Percentiles rank a stretch among this genome's conserved stretches.
Evolutionary conservation across 495 filamentous ascomycete species (phyloP).

Genomic region (Xylaria castorea): DNA sequence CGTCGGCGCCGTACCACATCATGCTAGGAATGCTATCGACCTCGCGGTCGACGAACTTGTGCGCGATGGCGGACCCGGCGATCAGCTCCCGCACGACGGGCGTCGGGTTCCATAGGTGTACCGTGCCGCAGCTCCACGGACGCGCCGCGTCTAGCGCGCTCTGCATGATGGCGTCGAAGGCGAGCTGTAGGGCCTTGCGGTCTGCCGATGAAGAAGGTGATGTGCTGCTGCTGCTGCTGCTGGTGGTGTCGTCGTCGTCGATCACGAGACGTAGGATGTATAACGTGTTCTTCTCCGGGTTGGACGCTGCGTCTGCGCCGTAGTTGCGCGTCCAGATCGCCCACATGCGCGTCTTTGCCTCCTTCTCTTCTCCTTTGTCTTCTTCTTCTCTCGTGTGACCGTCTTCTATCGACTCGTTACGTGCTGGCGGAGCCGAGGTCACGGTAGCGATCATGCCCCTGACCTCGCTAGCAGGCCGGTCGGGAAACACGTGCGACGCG

Average conservation of each 20-base stretch:
- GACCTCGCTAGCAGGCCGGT: constrained; percentile 52
- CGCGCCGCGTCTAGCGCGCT: constrained; percentile 50
- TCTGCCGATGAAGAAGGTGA: not conserved
- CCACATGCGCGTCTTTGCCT: constrained; percentile 64
- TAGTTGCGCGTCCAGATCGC: constrained; percentile 83
- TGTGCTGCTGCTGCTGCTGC: constrained; percentile 24
- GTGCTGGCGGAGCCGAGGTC: not conserved
- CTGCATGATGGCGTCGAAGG: constrained; percentile 58
- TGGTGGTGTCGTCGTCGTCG: constrained; percentile 58
- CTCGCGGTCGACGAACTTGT: constrained; percentile 53
- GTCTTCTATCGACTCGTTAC: not conserved
- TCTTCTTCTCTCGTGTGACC: constrained; percentile 32
- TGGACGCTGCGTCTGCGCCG: constrained; percentile 42
- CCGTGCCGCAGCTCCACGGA: constrained; percentile 49
- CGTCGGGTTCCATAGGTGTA: constrained; percentile 62
- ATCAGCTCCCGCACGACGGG: constrained; percentile 43
- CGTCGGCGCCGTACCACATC: constrained; percentile 59
- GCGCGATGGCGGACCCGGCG: constrained; percentile 49
- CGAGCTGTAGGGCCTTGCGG: constrained; percentile 57
- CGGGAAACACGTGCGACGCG: constrained; percentile 54
- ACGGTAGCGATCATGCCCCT: constrained; percentile 67
- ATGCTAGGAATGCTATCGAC: constrained; percentile 59
- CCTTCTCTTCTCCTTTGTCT: constrained; percentile 30
- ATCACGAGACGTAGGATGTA: constrained; percentile 81
- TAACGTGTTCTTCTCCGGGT: constrained; percentile 67